Percentiles rank a stretch among this genome's conserved stretches.
Evolutionary conservation across 805 yeast species (phyloP).

Genomic region (Metschnikowia lochheadii): DNA sequence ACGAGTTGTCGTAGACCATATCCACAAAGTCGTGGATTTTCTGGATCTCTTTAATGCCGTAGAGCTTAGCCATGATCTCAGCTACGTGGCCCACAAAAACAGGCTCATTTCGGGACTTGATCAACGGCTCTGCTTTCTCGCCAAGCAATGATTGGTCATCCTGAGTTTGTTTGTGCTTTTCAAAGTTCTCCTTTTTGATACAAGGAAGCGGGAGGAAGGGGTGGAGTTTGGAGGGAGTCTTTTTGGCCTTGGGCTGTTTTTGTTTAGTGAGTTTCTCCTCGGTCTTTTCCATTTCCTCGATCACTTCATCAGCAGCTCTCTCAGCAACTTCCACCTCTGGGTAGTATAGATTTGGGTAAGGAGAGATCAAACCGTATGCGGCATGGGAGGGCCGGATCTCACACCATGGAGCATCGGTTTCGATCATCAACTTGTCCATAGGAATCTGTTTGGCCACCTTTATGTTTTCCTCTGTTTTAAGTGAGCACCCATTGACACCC

Average conservation of each 20-base stretch:
- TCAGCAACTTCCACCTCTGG: slow-evolving; percentile 30
- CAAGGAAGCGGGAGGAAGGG: slow-evolving; percentile 57
- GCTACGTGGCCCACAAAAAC: slow-evolving; percentile 81
- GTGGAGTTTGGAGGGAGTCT: slow-evolving; percentile 33
- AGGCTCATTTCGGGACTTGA: slow-evolving; percentile 91
- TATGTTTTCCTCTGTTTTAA: slow-evolving; percentile 71
- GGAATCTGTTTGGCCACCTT: slow-evolving; percentile 69
- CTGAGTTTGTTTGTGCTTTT: slow-evolving; percentile 28
- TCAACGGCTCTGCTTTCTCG: slow-evolving; percentile 42
- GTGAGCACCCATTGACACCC: slow-evolving; percentile 91
- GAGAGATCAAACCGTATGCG: slow-evolving; percentile 52
- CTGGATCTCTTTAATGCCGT: slow-evolving; percentile 24
- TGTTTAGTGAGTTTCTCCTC: background rate
- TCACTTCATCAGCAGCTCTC: too few relatives aligned
- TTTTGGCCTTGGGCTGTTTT: slow-evolving; percentile 4
- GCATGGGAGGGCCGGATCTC: slow-evolving; percentile 84
- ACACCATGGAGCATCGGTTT: slow-evolving; percentile 99
- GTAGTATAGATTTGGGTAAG: slow-evolving; percentile 54
- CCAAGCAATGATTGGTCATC: slow-evolving; percentile 18
- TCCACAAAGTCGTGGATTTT: slow-evolving; percentile 34
- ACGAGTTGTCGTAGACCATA: slow-evolving; percentile 31
- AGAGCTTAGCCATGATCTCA: slow-evolving; percentile 36
- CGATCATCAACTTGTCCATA: slow-evolving; percentile 64
- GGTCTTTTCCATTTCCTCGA: background rate
- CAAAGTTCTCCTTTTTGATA: slow-evolving; percentile 60